Evolutionary conservation across 495 filamentous ascomycete genomes (phyloP).

Genomic region (Glonium stellatum): DNA sequence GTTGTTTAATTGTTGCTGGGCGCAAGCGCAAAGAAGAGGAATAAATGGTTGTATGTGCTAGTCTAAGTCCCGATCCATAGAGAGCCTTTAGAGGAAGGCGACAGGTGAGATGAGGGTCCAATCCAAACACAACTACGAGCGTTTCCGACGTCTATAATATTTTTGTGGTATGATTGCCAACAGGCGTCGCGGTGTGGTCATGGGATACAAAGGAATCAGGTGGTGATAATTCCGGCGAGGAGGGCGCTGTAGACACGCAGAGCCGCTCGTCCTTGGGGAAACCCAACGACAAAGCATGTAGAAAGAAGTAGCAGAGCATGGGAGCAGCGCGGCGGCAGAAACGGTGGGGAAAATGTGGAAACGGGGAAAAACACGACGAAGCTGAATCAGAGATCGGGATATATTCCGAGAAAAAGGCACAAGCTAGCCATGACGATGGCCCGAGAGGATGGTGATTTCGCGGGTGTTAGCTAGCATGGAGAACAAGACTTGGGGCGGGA

Average conservation of each 20-base stretch:
- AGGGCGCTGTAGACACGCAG: not conserved
- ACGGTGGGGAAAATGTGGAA: not conserved
- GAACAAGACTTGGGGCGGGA: not conserved
- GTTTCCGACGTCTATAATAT: not conserved
- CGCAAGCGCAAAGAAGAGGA: conserved; percentile 29
- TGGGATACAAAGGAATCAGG: not conserved
- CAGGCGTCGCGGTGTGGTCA: not conserved
- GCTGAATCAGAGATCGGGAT: not conserved
- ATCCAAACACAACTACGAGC: not conserved
- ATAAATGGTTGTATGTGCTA: conserved; percentile 1
- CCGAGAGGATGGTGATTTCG: not conserved
- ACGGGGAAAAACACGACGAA: not conserved
- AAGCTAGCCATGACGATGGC: not conserved
- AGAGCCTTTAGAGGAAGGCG: not conserved
- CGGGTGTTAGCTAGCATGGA: not conserved
- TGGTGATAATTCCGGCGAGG: not conserved
- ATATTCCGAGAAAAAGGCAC: not conserved
- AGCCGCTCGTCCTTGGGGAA: not conserved
- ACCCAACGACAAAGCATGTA: not conserved
- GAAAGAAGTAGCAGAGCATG: not conserved
- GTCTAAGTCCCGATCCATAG: conserved; percentile 8
- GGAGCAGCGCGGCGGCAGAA: not conserved
- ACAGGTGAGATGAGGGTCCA: not conserved
- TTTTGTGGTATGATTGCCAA: not conserved
- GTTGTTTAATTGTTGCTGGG: conserved; percentile 31